Conservation (phyloP, 2,329 filamentous ascomycete genomes). For the Fusarium sp. region DNA sequence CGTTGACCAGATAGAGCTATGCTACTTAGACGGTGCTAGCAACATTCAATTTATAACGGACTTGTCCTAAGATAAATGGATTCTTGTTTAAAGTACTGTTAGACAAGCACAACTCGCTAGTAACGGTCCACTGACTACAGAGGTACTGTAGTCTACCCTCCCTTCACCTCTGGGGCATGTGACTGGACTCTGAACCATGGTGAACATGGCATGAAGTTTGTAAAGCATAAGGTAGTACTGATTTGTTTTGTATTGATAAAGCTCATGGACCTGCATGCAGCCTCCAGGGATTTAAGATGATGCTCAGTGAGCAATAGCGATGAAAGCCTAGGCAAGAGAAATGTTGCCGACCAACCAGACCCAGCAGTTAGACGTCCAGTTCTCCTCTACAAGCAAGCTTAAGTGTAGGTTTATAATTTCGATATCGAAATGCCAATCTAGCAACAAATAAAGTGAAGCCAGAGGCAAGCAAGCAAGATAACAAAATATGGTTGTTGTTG, state of each 20-base stretch:
- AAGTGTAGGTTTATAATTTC: not conserved
- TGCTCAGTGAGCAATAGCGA: not conserved
- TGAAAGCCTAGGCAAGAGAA: not conserved
- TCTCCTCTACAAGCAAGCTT: not conserved
- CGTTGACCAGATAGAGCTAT: not conserved
- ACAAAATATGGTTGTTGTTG: no score
- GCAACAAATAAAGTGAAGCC: no score
- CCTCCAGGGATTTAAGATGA: not conserved
- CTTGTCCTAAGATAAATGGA: no score
- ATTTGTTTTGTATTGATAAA: not conserved
- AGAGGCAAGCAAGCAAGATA: no score
- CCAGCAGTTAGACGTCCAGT: not conserved
- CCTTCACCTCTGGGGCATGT: no score
- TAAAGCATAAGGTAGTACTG: not conserved
- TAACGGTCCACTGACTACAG: not conserved
- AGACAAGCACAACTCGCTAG: not conserved
- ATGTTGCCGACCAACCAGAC: not conserved
- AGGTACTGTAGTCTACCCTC: not conserved
- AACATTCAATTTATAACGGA: not conserved
- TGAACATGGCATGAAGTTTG: not conserved
- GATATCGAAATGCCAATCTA: no score
- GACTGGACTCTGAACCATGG: not conserved
- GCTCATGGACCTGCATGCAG: not conserved
- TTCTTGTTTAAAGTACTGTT: not conserved
- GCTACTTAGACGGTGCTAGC: no score